These are phyloP conservation scores for Naumovozyma castellii DNA, from an alignment of 805 yeast species.

Conservation along the genomic window DNA sequence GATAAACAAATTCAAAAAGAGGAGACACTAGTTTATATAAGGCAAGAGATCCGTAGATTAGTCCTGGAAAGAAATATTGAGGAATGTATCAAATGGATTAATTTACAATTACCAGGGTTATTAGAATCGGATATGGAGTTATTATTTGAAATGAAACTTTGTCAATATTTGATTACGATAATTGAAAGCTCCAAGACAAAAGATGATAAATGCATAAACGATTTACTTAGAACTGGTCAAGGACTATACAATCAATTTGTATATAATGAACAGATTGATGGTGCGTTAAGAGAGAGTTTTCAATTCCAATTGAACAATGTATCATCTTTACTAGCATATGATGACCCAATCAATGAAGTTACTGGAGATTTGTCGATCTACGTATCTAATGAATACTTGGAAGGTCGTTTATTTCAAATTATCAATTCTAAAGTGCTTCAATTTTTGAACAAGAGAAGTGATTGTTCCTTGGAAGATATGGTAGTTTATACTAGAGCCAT, in stretches of 20 bases:
- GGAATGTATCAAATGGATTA: conserved; percentile 33
- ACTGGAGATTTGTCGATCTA: conserved; percentile 21
- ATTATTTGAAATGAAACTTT: conserved; percentile 23
- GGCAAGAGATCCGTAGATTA: conserved; percentile 38
- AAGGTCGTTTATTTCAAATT: conserved; percentile 25
- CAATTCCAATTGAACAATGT: conserved; percentile 36
- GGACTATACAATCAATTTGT: conserved; percentile 19
- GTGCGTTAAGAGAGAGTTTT: conserved; percentile 25
- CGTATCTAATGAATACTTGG: conserved; percentile 21
- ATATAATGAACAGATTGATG: conserved; percentile 9
- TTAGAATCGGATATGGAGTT: conserved; percentile 16
- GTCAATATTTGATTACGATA: conserved; percentile 17
- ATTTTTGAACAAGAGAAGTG: conserved; percentile 36
- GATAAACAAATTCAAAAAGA: conserved; percentile 27
- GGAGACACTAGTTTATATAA: conserved; percentile 31
- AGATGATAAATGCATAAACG: conserved; percentile 7
- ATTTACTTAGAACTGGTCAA: conserved; percentile 18
- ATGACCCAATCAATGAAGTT: conserved; percentile 37
- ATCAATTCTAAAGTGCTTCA: conserved; percentile 33
- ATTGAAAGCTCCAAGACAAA: conserved; percentile 4
- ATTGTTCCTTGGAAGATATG: conserved; percentile 37
- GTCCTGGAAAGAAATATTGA: conserved; percentile 40
- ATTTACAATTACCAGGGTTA: conserved; percentile 21
- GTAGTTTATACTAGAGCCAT: conserved; percentile 34
- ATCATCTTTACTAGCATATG: conserved; percentile 44